Base-by-base conservation (phyloP, 495 filamentous ascomycete species). In the Penicillium steckii region DNA sequence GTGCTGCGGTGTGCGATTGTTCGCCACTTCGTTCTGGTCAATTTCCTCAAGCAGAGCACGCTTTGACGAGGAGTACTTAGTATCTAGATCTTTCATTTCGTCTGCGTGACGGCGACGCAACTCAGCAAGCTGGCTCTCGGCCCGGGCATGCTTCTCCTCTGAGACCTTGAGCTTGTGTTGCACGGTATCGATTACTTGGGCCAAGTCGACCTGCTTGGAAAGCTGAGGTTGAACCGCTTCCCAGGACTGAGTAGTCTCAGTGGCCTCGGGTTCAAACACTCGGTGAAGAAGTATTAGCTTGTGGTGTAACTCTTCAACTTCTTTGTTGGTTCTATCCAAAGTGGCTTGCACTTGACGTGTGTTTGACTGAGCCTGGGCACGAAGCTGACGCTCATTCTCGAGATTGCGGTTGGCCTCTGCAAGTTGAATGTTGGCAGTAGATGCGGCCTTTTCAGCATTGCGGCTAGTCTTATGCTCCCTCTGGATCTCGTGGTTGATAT, bases 401-500 rank as follows among this genome's bases (percentile, higher is more conserved):
- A 98, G 80, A 46, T 83, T 92, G 22, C 94, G 80, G 59, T 95
- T 96, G 5, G 82, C 83, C 67, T 98, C 94, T 0, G 90, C 89
- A 3, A 98, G 73, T 62, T 98, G 93, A 26, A 88, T 81, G 10
- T 84, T 89, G 23, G 86, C 79, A 21, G 81, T 85, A 1, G 93
- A 96, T n/a, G 90, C 87, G 10, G 83, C 81, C 59, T 95, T 94
- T 70, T 98, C 94, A 13, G 94, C 94, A 65, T 86, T 91, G 13
- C 94, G 86, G 55, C 84, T 95, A 32, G 85, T 85, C 72, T 97
- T 94, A 58, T 94, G 92, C 67, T 97, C 94, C 12, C 90, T 78
- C 22, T 85, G 87, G 30, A 97, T 80, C 68, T 97, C 92, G 65
- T 98, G 94, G 58, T 92, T 96, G 22, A 97, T 76, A 67, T 98